phyloP scores from a whole-genome alignment of 2,329 filamentous ascomycete species.

The Plenodomus biglobosus region DNA sequence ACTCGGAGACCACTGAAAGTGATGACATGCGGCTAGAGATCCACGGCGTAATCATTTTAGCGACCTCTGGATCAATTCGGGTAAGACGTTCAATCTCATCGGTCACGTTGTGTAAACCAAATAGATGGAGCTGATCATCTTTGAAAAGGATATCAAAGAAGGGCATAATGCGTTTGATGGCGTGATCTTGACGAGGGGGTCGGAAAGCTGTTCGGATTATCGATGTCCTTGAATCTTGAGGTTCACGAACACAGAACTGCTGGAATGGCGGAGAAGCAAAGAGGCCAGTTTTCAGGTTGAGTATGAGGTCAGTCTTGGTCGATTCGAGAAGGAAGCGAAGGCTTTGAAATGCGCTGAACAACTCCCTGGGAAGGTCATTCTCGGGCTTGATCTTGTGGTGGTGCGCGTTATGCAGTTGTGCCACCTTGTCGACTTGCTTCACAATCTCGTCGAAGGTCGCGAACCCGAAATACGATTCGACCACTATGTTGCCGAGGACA shows the following conservation, averaged over 20 bases:
- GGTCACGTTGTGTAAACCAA: background rate
- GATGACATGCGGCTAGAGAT: slow-evolving; percentile 47
- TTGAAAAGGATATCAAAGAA: too few species aligned
- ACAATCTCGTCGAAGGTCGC: slow-evolving; percentile 14
- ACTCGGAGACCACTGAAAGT: slow-evolving; percentile 51
- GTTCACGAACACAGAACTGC: too few species aligned
- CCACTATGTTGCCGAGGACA: slow-evolving; percentile 12
- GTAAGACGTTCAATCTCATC: background rate
- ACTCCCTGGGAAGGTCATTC: slow-evolving; percentile 10
- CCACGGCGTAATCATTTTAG: slow-evolving; percentile 44
- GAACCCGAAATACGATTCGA: slow-evolving; percentile 12
- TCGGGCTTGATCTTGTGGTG: slow-evolving; percentile 5
- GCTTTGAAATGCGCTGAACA: slow-evolving; percentile 14
- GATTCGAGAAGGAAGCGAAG: slow-evolving; percentile 13
- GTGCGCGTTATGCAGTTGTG: slow-evolving; percentile 4
- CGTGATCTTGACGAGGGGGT: too few species aligned
- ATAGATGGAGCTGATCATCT: too few species aligned
- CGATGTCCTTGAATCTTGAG: too few species aligned
- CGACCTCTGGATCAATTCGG: slow-evolving; percentile 16
- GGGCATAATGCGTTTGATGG: too few species aligned
- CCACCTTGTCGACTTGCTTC: slow-evolving; percentile 12
- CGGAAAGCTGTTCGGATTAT: too few species aligned
- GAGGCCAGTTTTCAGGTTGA: too few species aligned
- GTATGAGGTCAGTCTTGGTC: too few species aligned
- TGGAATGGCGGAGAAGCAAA: too few species aligned